phyloP scores from a whole-genome alignment of 257 asterid genomes.

The Solanum rostratum region DNA sequence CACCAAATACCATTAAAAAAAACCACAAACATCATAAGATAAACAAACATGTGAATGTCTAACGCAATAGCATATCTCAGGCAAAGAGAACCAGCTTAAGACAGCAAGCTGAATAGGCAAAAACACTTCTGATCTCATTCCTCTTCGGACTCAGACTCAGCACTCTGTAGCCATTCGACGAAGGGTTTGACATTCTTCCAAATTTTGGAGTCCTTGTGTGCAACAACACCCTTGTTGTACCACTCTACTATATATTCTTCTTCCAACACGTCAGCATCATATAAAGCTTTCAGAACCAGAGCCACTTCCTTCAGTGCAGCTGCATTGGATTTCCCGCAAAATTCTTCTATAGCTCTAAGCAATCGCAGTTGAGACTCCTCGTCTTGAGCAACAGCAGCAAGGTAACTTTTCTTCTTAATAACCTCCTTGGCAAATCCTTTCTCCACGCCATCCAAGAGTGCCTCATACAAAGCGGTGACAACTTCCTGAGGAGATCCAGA shows the following conservation, averaged over 20 bases:
- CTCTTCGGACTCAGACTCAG: constrained; percentile 29
- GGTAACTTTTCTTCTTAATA: constrained; percentile 18
- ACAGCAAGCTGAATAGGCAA: neutral
- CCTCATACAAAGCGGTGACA: constrained; percentile 19
- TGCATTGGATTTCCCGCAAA: constrained; percentile 14
- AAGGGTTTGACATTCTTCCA: constrained; percentile 33
- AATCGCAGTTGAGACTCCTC: constrained; percentile 11
- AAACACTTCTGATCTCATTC: constrained; percentile 6
- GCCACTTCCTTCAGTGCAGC: constrained; percentile 25
- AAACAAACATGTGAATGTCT: neutral
- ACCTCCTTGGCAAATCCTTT: constrained; percentile 30
- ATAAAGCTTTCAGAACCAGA: constrained; percentile 24
- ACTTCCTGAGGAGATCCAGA: constrained; percentile 26
- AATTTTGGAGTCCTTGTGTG: constrained; percentile 8
- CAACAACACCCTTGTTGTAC: constrained; percentile 20
- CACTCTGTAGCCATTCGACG: constrained; percentile 28
- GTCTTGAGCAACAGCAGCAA: constrained; percentile 12
- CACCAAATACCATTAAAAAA: neutral
- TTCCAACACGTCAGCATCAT: constrained; percentile 28
- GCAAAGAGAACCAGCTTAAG: neutral
- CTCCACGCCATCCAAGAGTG: constrained; percentile 17
- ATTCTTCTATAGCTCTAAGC: constrained; percentile 23
- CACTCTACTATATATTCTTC: constrained; percentile 29
- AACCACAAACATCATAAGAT: neutral
- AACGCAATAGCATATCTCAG: neutral